Evolutionary conservation across 2,329 filamentous ascomycete genomes (phyloP).

Genomic region (Penicillium sp.): DNA sequence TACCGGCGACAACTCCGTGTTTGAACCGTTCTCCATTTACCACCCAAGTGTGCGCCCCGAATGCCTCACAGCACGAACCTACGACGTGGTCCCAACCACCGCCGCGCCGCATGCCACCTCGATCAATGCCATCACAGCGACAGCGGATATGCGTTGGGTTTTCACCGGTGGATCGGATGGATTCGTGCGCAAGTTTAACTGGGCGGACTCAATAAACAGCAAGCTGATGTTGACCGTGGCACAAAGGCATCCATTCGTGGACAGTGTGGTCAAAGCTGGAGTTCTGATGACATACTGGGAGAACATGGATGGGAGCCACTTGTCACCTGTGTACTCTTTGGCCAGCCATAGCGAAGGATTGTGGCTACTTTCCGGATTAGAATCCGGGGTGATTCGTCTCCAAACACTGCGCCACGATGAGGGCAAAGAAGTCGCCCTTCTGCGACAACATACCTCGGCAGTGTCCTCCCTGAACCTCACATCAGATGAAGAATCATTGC

Average conservation of each 20-base stretch:
- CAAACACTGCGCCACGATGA: constrained; percentile 93
- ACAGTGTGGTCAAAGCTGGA: constrained; percentile 93
- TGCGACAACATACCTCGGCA: constrained; percentile 83
- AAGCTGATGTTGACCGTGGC: constrained; percentile 92
- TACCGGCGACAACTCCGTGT: constrained; percentile 30
- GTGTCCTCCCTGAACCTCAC: constrained; percentile 82
- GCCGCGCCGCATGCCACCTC: constrained; percentile 94
- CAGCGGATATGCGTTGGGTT: constrained; percentile 91
- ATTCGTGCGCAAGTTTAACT: constrained; percentile 96
- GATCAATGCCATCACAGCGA: constrained; percentile 87
- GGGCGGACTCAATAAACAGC: constrained; percentile 89
- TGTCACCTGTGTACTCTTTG: constrained; percentile 93
- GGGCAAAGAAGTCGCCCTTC: constrained; percentile 77
- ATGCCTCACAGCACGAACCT: constrained; percentile 72
- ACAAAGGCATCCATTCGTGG: constrained; percentile 93
- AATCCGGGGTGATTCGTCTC: constrained; percentile 88
- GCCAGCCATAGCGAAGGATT: constrained; percentile 85
- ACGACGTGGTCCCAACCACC: constrained; percentile 96
- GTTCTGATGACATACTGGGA: constrained; percentile 97
- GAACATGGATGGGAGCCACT: constrained; percentile 72
- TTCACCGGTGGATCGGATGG: constrained; percentile 92
- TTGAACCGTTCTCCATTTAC: constrained; percentile 42
- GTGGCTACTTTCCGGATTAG: constrained; percentile 86
- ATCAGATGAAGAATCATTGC: constrained; percentile 77
- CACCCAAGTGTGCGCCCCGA: constrained; percentile 70